Evolutionary conservation across 352 stramenopile genomes (phyloP), one percentile per base, ranked within the genome.

Genomic region (Halophytophthora batemanensis): DNA sequence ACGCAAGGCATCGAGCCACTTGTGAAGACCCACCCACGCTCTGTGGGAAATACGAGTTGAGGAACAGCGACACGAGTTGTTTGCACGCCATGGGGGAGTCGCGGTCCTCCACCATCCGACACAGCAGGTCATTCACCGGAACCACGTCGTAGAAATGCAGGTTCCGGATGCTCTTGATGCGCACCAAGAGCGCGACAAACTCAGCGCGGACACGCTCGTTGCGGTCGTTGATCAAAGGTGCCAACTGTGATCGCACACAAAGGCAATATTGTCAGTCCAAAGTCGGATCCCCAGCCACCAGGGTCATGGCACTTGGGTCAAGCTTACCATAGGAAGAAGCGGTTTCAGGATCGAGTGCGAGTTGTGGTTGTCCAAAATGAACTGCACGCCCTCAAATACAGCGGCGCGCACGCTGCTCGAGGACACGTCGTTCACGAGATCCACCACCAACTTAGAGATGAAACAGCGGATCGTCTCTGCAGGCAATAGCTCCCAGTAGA

Each of bases 41-140:
- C 51, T 92, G 85, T 25, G 85, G 85, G 35, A 95, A 95, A 54
- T 95, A 95, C 15, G 85, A 95, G 51, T 93, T 93, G 19, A 91
- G 53, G 33, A 95, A 95, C 14, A 95, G 65, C 3, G 85, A 72
- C 14, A 91, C 71, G 25, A 95, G 76, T 35, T 90, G 77, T 34
- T 92, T 92, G 40, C 78, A 68, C 13, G 89, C 77, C 22, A 75
- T 21, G 6, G 69, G 62, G 5, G 62, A 71, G 18, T 77, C 71
- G 4, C 65, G 71, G 38, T 95, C 85, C 43, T 86, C 59, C 6
- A 92, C 74, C 39, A 95, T 63, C 1, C 85, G 85, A 33, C 74
- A 70, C 23, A 95, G 69, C 18, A 92, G 62, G 38, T 91, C 71
- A 28, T 91, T 80, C 11, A 95, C 75, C 6, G 80, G 59, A 22